A percentile compares a stretch with the other conserved stretches of the same genome.
Conservation (phyloP, 768 basidiomycete species). For the Mycena indigotica region DNA sequence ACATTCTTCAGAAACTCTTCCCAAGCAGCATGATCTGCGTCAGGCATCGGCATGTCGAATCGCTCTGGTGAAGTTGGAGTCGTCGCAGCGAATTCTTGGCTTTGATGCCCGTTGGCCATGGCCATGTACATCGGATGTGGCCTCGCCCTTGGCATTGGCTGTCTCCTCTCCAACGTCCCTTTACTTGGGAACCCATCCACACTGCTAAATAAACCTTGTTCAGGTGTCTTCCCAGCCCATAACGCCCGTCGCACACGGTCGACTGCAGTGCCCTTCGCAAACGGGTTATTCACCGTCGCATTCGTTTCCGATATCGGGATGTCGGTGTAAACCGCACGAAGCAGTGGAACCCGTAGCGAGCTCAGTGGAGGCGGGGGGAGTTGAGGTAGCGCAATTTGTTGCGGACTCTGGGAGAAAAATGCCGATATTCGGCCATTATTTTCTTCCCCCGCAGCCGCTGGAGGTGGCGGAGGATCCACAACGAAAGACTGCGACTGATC, state of each 20-base stretch:
- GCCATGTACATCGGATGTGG: constrained; percentile 22
- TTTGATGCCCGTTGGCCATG: not conserved
- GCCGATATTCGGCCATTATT: not conserved
- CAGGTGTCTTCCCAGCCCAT: constrained; percentile 3
- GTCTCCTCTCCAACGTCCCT: constrained; percentile 19
- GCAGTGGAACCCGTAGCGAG: not conserved
- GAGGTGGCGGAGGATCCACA: not conserved
- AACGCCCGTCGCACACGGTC: constrained; percentile 8
- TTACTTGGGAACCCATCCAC: not conserved
- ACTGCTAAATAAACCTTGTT: not conserved
- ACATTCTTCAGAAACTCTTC: constrained; percentile 25
- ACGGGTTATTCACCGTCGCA: not conserved
- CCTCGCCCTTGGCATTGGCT: constrained; percentile 14
- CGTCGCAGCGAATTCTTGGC: not conserved
- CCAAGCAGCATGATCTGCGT: constrained; percentile 23
- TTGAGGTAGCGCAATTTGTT: not conserved
- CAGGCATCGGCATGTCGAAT: constrained; percentile 17
- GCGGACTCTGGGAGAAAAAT: not conserved
- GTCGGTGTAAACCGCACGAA: not conserved
- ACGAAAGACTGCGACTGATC: not conserved
- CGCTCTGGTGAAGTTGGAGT: constrained; percentile 2
- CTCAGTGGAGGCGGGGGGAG: not conserved
- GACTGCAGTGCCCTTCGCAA: constrained; percentile 18
- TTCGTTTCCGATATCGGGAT: not conserved
- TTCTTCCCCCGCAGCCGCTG: not conserved